Evolutionary conservation across 768 basidiomycete genomes (phyloP), one percentile per base, ranked within the genome.

Genomic region (Podaxis mareebaensis): DNA sequence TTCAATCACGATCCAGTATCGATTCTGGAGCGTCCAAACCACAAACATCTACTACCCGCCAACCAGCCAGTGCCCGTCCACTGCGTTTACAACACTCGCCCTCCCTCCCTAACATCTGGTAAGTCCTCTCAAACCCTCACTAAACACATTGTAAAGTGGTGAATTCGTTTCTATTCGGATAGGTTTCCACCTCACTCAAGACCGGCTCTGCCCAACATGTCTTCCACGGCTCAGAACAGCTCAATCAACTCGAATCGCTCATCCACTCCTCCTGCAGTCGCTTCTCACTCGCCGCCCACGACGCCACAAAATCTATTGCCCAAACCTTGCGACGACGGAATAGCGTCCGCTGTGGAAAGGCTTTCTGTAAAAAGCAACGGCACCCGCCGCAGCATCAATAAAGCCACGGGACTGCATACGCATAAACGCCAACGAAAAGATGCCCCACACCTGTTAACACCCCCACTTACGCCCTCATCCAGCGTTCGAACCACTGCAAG

Each of bases 21-120:
- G 65, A 53, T 49, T 44, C 60, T 40, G 15, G n/a, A 42, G 55
- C 30, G 17, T 44, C 59, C 57, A 53, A 48, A 22, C 56, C 26
- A 15, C 67, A 66, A 61, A 64, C 68, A 64, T 68, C 30, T 68
- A 55, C 67, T 68, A 65, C 52, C 67, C 46, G 59, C 55, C 56
- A 26, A 55, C 46, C 64, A 30, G 61, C 52, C 65, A 66, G 53
- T 58, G 33, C 51, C 3, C 79, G 79, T 66, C 81, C 81, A 53
- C 79, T 81, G 17, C 83, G 83, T 51, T 77, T 87, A 40, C 85
- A 85, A 60, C 84, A 85, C 58, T 86, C 88, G 4, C 88, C 88
- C 8, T 90, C 89, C 12, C 79, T 90, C 67, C 89, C 89, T 8
- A 89, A 90, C 71, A 78, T 90, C 66, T 84, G 87, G 88, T 88